Conservation (phyloP, 1,139 yeast genomes). For the Magnusiomyces ingens region DNA sequence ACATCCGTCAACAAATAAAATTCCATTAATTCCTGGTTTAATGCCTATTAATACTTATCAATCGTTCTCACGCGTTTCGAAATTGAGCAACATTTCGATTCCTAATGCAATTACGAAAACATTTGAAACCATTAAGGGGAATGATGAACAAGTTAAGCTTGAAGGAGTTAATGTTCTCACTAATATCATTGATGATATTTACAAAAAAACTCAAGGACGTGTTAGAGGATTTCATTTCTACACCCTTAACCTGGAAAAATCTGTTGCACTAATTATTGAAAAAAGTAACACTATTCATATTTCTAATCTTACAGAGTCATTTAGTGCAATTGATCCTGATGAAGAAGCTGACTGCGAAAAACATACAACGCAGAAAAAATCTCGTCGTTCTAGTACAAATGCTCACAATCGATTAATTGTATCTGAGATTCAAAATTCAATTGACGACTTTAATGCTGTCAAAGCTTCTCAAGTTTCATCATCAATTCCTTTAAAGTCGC, state of each 20-base stretch:
- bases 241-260: slow-evolving; percentile 81
- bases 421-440: slow-evolving; percentile 20
- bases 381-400: slow-evolving; percentile 42
- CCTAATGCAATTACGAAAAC: slow-evolving; percentile 50
- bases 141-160: slow-evolving; percentile 80
- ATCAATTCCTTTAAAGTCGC: slow-evolving; percentile 35
- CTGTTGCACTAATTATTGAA: slow-evolving; percentile 78
- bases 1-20: slow-evolving; percentile 39
- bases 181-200: slow-evolving; percentile 52
- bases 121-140: slow-evolving; percentile 53
- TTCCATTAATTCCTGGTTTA: slow-evolving; percentile 79
- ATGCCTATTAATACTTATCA: slow-evolving; percentile 94
- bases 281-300: slow-evolving; percentile 38
- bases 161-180: slow-evolving; percentile 72
- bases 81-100: slow-evolving; percentile 80
- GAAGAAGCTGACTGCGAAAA: slow-evolving; percentile 8
- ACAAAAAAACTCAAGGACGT: slow-evolving; percentile 43
- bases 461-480: slow-evolving; percentile 18
- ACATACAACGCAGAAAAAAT: slow-evolving; percentile 22
- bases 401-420: slow-evolving; percentile 45
- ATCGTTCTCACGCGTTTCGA: slow-evolving; percentile 82
- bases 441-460: slow-evolving; percentile 16
- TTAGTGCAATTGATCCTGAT: slow-evolving; percentile 14
- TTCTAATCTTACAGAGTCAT: slow-evolving; percentile 19
- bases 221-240: slow-evolving; percentile 84